Evolutionary conservation across 306 rosid species (phyloP).

Genomic region (Lathyrus sativus): DNA sequence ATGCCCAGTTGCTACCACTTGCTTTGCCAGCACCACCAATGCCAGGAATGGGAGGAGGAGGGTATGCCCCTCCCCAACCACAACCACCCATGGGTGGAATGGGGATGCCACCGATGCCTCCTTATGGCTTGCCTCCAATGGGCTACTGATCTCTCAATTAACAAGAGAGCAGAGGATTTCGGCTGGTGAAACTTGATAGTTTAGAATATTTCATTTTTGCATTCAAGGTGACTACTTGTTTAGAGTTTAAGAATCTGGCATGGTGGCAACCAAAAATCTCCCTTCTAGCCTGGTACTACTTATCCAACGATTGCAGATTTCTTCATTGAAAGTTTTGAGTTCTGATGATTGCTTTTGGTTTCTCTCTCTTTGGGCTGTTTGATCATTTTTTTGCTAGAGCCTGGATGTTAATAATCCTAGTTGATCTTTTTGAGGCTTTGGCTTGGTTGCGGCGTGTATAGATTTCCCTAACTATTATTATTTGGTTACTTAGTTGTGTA

Average conservation of each 20-base stretch:
- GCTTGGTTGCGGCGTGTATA: slow-evolving; percentile 41
- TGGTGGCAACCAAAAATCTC: slow-evolving; percentile 38
- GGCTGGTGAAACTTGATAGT: slow-evolving; percentile 37
- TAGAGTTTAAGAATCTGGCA: slow-evolving; percentile 33
- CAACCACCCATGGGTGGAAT: slow-evolving; percentile 82
- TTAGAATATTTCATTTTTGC: slow-evolving; percentile 34
- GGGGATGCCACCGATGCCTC: slow-evolving; percentile 97
- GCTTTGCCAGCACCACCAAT: slow-evolving; percentile 98
- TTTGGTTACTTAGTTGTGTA: slow-evolving; percentile 32
- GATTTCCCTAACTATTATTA: slow-evolving; percentile 34
- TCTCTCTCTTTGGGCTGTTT: slow-evolving; percentile 32
- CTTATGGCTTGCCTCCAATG: slow-evolving; percentile 88
- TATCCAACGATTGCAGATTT: slow-evolving; percentile 40
- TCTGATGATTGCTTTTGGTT: slow-evolving; percentile 25
- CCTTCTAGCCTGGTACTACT: slow-evolving; percentile 26
- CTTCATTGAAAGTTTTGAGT: slow-evolving; percentile 37
- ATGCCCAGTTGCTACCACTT: slow-evolving; percentile 89
- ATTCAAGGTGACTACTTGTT: slow-evolving; percentile 34
- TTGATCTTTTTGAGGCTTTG: slow-evolving; percentile 32
- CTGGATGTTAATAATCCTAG: slow-evolving; percentile 2
- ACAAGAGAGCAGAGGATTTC: slow-evolving; percentile 29
- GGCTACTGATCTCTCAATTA: slow-evolving; percentile 45
- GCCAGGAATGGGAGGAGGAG: slow-evolving; percentile 85
- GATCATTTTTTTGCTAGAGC: slow-evolving; percentile 34
- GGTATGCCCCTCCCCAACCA: slow-evolving; percentile 53